Percentiles rank a stretch among this genome's conserved stretches.
These are phyloP conservation scores for Fraxinus angustifolia DNA, from an alignment of 305 asterid species.

Conservation along the genomic window DNA sequence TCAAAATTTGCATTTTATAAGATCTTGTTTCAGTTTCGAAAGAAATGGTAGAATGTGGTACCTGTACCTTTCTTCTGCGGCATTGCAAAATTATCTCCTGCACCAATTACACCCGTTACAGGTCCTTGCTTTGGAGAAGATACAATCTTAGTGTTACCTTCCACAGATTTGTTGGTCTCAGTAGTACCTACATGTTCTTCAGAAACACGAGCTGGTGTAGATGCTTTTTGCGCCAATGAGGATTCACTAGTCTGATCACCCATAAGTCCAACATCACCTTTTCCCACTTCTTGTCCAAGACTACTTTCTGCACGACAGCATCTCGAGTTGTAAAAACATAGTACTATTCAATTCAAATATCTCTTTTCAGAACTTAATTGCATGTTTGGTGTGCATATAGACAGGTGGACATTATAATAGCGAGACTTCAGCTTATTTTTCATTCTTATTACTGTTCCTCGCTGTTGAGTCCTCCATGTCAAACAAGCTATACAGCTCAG, in stretches of 20 bases:
- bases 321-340: neutral
- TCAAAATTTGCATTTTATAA: neutral
- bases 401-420: neutral
- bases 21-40: neutral
- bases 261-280: neutral
- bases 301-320: constrained; percentile 22
- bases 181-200: neutral
- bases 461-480: neutral
- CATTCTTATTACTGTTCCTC: neutral
- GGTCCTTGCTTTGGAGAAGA: neutral
- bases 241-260: neutral
- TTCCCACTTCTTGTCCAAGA: neutral
- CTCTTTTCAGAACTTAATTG: neutral
- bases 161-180: constrained; percentile 1
- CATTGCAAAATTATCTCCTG: neutral
- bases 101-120: neutral
- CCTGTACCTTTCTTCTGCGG: constrained; percentile 15
- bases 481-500: neutral
- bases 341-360: neutral
- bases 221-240: neutral
- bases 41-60: neutral
- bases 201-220: neutral
- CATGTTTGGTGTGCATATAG: neutral
- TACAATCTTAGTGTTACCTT: neutral
- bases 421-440: neutral